Evolutionary conservation across 306 rosid species (phyloP).

Genomic region (Bauhinia variegata): DNA sequence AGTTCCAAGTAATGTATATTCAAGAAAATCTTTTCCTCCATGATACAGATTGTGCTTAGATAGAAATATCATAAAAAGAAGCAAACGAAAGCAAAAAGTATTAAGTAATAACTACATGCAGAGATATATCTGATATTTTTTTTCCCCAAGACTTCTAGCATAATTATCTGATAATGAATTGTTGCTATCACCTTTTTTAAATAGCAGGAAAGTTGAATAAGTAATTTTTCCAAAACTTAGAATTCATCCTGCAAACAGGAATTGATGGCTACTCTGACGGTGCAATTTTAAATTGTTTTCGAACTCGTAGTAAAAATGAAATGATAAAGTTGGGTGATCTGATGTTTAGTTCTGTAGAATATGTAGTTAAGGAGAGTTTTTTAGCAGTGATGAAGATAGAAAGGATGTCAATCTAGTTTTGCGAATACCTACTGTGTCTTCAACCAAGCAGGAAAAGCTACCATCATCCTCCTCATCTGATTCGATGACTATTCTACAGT

Average conservation of each 20-base stretch:
- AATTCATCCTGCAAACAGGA: neutral
- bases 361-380: neutral
- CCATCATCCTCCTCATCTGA: constrained; percentile 81
- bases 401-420: constrained; percentile 29
- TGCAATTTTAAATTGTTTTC: constrained; percentile 18
- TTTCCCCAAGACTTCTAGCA: neutral
- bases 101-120: constrained; percentile 2
- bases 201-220: neutral
- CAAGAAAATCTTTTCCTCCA: neutral
- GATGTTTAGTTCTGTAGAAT: neutral
- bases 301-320: neutral
- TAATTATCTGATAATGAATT: constrained; percentile 10
- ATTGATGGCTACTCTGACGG: neutral
- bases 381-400: neutral
- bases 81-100: constrained; percentile 3
- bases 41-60: neutral
- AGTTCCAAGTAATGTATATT: too few species aligned
- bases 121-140: neutral
- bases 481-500: constrained; percentile 65
- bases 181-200: constrained; percentile 13
- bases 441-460: constrained; percentile 71
- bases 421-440: constrained; percentile 64
- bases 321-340: neutral
- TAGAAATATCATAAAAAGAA: constrained; percentile 15
- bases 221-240: neutral